Evolutionary conservation across 352 stramenopile species (phyloP), one percentile per base, ranked within the genome.

Genomic region (Phytopythium oedochilum): DNA sequence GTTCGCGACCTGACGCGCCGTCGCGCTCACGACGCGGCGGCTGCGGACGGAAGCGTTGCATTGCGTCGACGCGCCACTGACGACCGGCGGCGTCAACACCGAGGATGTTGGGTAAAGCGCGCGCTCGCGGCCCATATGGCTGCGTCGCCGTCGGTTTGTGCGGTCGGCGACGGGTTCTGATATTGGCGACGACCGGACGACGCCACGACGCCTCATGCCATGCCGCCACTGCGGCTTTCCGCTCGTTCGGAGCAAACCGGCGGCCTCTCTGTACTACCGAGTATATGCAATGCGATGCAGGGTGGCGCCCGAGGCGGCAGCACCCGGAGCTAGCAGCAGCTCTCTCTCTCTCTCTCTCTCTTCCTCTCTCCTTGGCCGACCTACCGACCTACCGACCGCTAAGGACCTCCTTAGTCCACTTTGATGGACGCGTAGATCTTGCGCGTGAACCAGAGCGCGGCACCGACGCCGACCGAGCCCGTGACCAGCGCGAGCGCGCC

Each of bases 361-460:
- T n/a, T n/a, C n/a, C n/a, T n/a, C n/a, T n/a, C n/a, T n/a, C n/a
- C n/a, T 32, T 10, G 29, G 29, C 29, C 29, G 29, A 32, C n/a
- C n/a, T n/a, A n/a, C n/a, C n/a, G n/a, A n/a, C n/a, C n/a, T n/a
- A n/a, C n/a, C n/a, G n/a, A n/a, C n/a, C n/a, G n/a, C n/a, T n/a
- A n/a, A n/a, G n/a, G n/a, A n/a, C n/a, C n/a, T n/a, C n/a, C 28
- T 29, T 97, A 98, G 71, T 99, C 96, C 53, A 99, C 92, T 80
- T 99, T 99, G 72, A 99, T 96, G 31, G 90, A 96, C 25, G 89
- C 86, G 70, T 99, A 99, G 72, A 99, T 99, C 68, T 94, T 98
- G 63, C 92, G 88, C 47, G 95, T 97, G 78, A 99, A 99, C 82
- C 89, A 98, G 49, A 99, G 96, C 61, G 90, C 98, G n/a, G 96